These are phyloP conservation scores for Colletotrichum cordylinicola DNA, from an alignment of 2,329 filamentous ascomycete species.

Conservation along the genomic window DNA sequence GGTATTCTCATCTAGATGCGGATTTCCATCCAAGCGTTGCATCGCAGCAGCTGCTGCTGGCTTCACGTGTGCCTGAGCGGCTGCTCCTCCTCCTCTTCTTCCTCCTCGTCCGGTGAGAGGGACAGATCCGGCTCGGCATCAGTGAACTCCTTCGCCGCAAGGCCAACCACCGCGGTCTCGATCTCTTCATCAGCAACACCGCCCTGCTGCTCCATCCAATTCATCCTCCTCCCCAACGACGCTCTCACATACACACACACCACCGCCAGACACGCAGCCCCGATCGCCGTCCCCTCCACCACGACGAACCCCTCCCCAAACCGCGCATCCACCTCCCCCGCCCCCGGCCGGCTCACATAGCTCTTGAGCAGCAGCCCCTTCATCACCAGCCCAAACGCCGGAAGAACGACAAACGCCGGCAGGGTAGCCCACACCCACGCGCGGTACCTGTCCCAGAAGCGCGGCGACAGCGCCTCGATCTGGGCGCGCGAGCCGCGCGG, in stretches of 20 bases:
- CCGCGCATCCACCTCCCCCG: background rate
- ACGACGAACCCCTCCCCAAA: constrained; percentile 2
- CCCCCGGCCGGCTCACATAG: background rate
- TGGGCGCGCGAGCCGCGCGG: constrained; percentile 18
- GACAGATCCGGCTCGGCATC: background rate
- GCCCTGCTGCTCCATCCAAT: constrained; percentile 19
- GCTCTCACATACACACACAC: background rate
- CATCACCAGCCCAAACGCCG: background rate
- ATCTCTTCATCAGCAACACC: background rate
- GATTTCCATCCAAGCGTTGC: background rate
- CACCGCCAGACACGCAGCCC: background rate
- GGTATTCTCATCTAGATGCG: background rate
- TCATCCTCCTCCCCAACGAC: background rate
- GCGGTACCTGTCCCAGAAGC: constrained; percentile 22
- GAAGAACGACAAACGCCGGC: background rate
- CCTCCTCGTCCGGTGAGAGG: background rate
- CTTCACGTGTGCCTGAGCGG: background rate
- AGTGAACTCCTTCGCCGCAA: background rate
- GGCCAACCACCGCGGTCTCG: background rate
- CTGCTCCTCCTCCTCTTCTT: background rate
- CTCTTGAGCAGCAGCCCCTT: constrained; percentile 3
- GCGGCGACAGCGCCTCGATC: constrained; percentile 11
- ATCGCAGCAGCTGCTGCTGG: background rate
- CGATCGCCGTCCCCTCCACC: background rate
- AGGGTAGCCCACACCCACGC: constrained; percentile 2